Conservation (phyloP, 345 rosid genomes). For the Triadica sebifera region DNA sequence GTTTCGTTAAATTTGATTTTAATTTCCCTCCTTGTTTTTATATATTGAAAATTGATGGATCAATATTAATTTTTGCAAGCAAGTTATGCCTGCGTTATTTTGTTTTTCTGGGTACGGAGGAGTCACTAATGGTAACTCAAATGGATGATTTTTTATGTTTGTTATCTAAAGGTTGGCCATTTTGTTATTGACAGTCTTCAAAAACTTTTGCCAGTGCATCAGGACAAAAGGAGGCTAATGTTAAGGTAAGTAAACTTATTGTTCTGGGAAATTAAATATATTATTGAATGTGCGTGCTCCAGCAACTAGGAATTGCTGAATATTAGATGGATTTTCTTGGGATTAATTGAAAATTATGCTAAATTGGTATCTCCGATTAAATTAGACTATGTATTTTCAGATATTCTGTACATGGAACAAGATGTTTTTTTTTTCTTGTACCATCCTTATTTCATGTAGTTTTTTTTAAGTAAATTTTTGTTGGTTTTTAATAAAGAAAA, state of each 20-base stretch:
- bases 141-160: not conserved
- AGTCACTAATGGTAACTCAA: not conserved
- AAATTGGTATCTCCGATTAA: not conserved
- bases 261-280: not conserved
- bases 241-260: constrained; percentile 52
- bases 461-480: not conserved
- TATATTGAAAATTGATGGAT: not conserved
- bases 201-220: constrained; percentile 57
- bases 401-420: not conserved
- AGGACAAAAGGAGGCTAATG: constrained; percentile 38
- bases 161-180: not conserved
- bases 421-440: not conserved
- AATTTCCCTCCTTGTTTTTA: not conserved
- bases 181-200: constrained; percentile 41
- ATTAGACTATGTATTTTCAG: too few relatives aligned
- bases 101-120: not conserved
- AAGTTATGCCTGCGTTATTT: not conserved
- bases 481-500: not conserved
- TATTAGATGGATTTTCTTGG: not conserved
- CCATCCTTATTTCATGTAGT: not conserved
- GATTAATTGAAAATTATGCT: not conserved
- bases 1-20: too few relatives aligned
- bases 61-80: not conserved
- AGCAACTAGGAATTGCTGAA: not conserved
- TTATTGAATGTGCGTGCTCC: not conserved